A percentile compares a stretch with the other conserved stretches of the same genome.
These are phyloP conservation scores for Calonectria pauciramosa DNA, from an alignment of 2,329 filamentous ascomycete genomes.

Conservation along the genomic window DNA sequence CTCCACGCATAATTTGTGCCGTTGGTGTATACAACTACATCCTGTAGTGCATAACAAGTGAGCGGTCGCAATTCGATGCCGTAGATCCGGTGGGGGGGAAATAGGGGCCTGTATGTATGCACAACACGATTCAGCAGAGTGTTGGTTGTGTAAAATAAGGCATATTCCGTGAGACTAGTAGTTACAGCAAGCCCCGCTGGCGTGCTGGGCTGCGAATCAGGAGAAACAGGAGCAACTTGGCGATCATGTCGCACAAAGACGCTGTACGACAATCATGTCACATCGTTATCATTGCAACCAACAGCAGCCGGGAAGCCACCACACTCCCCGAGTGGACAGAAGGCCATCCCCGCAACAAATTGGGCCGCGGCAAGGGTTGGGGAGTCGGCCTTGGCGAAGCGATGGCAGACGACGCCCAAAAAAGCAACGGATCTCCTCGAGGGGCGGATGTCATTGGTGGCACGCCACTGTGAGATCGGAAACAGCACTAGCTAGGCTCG, in stretches of 20 bases:
- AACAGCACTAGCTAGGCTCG: background rate
- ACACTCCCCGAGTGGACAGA: background rate
- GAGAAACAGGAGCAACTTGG: background rate
- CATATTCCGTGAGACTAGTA: background rate
- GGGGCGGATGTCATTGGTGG: background rate
- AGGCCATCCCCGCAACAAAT: background rate
- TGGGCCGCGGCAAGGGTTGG: constrained; percentile 5
- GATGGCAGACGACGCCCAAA: background rate
- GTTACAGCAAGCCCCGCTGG: background rate
- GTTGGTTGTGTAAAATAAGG: background rate
- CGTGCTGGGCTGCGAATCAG: background rate
- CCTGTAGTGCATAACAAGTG: background rate
- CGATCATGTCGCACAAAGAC: background rate
- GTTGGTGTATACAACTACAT: background rate
- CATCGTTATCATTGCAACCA: background rate
- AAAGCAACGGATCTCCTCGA: constrained; percentile 1
- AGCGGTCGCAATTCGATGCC: background rate
- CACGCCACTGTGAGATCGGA: constrained; percentile 4
- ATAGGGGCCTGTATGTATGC: background rate
- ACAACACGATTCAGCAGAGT: background rate
- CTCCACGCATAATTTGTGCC: background rate
- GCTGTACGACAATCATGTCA: background rate
- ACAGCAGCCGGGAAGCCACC: background rate
- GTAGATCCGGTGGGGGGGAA: background rate
- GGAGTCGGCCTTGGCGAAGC: background rate